Percentiles rank a stretch among this genome's conserved stretches.
These are phyloP conservation scores for Echeveria elegans DNA, from an alignment of 164 flowering plant genomes.

Conservation along the genomic window DNA sequence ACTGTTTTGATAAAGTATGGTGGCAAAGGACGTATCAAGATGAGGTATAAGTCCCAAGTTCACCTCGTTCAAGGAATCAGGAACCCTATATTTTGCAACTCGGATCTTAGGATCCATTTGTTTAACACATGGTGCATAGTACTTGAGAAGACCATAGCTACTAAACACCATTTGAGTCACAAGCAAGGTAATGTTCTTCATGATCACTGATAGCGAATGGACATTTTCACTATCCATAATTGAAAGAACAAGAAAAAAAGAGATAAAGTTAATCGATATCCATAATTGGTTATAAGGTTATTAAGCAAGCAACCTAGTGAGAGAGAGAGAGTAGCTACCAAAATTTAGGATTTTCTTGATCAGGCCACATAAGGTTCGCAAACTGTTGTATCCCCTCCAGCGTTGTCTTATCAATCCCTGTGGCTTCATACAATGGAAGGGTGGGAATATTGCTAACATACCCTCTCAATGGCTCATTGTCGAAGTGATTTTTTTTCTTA, in stretches of 20 bases:
- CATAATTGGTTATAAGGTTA: neutral
- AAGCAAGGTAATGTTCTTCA: neutral
- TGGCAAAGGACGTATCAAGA: neutral
- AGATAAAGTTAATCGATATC: too few relatives aligned
- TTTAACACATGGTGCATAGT: conserved; percentile 1
- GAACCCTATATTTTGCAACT: neutral
- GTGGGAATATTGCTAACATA: neutral
- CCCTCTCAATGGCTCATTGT: neutral
- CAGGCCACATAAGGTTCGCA: conserved; percentile 1
- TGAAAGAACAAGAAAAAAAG: neutral
- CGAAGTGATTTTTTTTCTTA: neutral
- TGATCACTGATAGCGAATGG: neutral
- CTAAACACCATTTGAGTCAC: neutral
- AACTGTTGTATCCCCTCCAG: conserved; percentile 1
- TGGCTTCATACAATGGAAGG: conserved; percentile 2
- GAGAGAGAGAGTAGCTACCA: neutral
- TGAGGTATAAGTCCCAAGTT: neutral
- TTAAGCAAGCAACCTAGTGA: neutral
- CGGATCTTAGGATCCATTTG: neutral
- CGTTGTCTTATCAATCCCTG: neutral
- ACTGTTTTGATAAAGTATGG: neutral
- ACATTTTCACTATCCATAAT: neutral
- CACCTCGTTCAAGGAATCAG: neutral
- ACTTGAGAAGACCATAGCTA: conserved; percentile 2
- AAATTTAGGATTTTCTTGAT: neutral